Evolutionary conservation across 2,329 filamentous ascomycete genomes (phyloP), one percentile per base, ranked within the genome.

Genomic region (Penicillium fuscoglaucum): DNA sequence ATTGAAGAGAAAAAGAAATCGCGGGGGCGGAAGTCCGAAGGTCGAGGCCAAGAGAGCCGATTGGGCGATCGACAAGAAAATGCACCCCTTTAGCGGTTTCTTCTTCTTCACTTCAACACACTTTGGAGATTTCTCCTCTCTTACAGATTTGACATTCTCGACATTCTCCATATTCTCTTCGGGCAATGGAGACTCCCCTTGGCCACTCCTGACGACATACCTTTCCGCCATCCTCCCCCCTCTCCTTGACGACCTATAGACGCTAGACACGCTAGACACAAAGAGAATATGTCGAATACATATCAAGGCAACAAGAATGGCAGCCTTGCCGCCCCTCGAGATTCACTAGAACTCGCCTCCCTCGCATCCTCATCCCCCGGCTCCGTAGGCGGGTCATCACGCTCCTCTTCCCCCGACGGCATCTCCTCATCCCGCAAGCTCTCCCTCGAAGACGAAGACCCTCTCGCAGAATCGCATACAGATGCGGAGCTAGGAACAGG

Each of bases 261-360:
- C 28, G 4, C 37, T 47, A 10, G 21, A 43, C 29, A 52, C 28
- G 7, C 35, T 47, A 12, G 15, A 43, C 21, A 59, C 28, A 55
- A 59, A 61, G 49, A 58, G 57, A 52, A 75, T 13, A 56, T 77
- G 73, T 72, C 72, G 61, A 72, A 63, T 52, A 56, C 69, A 46
- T 73, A 72, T 50, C 66, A 68, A 52, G 69, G 68, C n/a, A 58
- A 62, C 54, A 66, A 67, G 60, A 68, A 68, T 55, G 69, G 66
- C 53, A 68, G 61, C 46, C 62, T 64, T 31, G 62, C 68, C 60
- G 78, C 79, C 13, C 79, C 86, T 61, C 90, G 95, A 79, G 95
- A 99, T 82, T 98, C 93, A 47, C 87, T 99, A 71, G 95, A 99
- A 80, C 89, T 99, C 58, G 95, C 93, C 60, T 97, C 93, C 53